Evolutionary conservation across 352 stramenopile species (phyloP).

Genomic region (Pythium grandisporangium): DNA sequence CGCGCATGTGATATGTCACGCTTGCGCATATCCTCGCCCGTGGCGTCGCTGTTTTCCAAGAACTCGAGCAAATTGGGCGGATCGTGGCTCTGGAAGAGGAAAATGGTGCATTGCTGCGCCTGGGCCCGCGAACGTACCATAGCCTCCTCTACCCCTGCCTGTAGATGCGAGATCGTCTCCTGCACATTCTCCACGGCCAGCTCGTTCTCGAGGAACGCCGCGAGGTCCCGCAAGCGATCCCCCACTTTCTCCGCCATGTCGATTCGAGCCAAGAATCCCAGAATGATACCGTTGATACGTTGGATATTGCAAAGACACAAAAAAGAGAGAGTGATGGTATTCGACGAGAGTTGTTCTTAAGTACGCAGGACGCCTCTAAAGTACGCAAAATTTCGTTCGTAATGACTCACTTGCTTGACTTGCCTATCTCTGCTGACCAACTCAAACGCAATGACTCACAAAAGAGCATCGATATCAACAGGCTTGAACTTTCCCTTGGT

Average conservation of each 20-base stretch:
- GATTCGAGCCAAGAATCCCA: too few relatives aligned
- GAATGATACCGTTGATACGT: too few relatives aligned
- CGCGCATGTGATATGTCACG: slow-evolving; percentile 37
- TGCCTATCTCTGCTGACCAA: neutral
- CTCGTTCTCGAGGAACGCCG: slow-evolving; percentile 42
- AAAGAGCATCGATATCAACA: slow-evolving; percentile 64
- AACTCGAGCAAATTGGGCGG: slow-evolving; percentile 51
- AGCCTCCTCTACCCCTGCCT: slow-evolving; percentile 23
- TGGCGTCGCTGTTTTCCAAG: slow-evolving; percentile 31
- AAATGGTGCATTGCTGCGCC: slow-evolving; percentile 55
- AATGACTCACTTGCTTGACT: neutral
- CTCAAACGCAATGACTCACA: slow-evolving; percentile 10
- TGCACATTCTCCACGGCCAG: slow-evolving; percentile 57
- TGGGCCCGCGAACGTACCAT: slow-evolving; percentile 49
- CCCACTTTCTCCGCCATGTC: slow-evolving; percentile 23
- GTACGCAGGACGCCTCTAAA: too few relatives aligned
- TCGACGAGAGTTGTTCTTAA: too few relatives aligned
- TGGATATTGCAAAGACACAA: too few relatives aligned
- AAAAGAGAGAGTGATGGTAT: too few relatives aligned
- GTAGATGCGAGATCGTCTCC: slow-evolving; percentile 47
- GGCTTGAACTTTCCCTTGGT: slow-evolving; percentile 59
- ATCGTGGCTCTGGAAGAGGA: slow-evolving; percentile 42
- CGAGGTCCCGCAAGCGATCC: slow-evolving; percentile 52
- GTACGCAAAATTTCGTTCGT: too few relatives aligned
- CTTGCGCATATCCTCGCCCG: slow-evolving; percentile 47